These are phyloP conservation scores for Leishmania arabica DNA, from an alignment of 208 protist species.

Conservation along the genomic window DNA sequence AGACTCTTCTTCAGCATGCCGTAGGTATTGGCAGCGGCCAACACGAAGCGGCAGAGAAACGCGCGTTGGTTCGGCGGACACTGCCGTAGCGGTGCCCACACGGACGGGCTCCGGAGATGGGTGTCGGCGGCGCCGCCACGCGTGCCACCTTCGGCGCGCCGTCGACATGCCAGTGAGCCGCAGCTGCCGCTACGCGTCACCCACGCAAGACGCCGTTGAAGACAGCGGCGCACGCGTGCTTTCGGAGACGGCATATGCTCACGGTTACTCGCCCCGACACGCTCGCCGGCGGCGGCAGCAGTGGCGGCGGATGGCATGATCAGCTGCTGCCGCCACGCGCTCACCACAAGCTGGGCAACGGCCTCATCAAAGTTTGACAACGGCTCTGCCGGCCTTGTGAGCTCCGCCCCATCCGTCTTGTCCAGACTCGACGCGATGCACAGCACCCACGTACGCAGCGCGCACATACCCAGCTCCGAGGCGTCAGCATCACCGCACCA, in stretches of 20 bases:
- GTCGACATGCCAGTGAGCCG: not conserved
- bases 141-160: not conserved
- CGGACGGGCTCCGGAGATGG: constrained; percentile 1
- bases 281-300: not conserved
- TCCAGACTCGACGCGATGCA: constrained; percentile 2
- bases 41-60: constrained; percentile 61
- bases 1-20: constrained; percentile 30
- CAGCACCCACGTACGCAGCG: constrained; percentile 22
- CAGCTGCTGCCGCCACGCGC: not conserved
- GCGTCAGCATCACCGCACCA: constrained; percentile 5
- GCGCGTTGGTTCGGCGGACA: constrained; percentile 31
- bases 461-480: constrained; percentile 9
- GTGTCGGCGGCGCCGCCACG: not conserved
- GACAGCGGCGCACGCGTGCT: not conserved
- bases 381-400: not conserved
- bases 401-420: not conserved
- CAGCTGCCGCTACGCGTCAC: constrained; percentile 1
- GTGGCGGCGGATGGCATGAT: not conserved
- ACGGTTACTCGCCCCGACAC: not conserved
- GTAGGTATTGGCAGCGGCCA: constrained; percentile 49
- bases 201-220: not conserved
- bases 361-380: not conserved
- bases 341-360: not conserved
- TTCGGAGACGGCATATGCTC: not conserved
- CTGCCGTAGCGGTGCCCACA: constrained; percentile 43